Base-by-base conservation (phyloP, 805 yeast species). In the Myxozyma vanderwaltii region DNA sequence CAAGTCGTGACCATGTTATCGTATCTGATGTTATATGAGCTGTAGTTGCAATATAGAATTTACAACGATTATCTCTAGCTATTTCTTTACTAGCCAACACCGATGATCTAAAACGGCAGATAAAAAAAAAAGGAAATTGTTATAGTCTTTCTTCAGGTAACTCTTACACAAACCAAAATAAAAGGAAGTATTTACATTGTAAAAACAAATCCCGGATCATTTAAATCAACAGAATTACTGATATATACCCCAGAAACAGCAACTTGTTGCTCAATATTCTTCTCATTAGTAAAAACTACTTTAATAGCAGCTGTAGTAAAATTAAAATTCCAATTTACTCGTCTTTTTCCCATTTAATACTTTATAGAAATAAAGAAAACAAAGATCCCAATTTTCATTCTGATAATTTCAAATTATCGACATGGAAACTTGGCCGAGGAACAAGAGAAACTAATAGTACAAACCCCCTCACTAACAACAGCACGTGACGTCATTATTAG, bases 171-270 rank as follows among this genome's bases (percentile, higher is more conserved):
- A 2, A 31, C 35, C 5, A 31, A 2, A 2, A 13, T 21, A 5
- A 23, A 15, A 31, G n/a, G 2, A n/a, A 7, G 17, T 13, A 12
- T 48, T 10, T 27, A 58, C 58, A 58, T 58, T 35, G 61, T 58
- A 13, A 58, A 43, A 13, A 58, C 36, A 12, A 46, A 29, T n/a
- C 61, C 58, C 26, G 46, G 40, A 17, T 53, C 61, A 36, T 31
- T 27, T 10, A 17, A 15, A n/a, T 40, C 47, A 21, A 47, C 41
- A n/a, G 31, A n/a, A 24, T 24, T 51, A 39, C 51, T 26, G 27
- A 58, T 29, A 29, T 58, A 56, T 2, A 51, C 52, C n/a, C 51
- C 58, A 36, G 58, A 53, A 2, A 49, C 62, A 19, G 58, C 49
- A 17, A 35, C 54, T 15, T 58, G 54, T 24, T 19, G 21, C 26